Conservation (phyloP, 208 protist genomes). For the Porcisia hertigi region DNA sequence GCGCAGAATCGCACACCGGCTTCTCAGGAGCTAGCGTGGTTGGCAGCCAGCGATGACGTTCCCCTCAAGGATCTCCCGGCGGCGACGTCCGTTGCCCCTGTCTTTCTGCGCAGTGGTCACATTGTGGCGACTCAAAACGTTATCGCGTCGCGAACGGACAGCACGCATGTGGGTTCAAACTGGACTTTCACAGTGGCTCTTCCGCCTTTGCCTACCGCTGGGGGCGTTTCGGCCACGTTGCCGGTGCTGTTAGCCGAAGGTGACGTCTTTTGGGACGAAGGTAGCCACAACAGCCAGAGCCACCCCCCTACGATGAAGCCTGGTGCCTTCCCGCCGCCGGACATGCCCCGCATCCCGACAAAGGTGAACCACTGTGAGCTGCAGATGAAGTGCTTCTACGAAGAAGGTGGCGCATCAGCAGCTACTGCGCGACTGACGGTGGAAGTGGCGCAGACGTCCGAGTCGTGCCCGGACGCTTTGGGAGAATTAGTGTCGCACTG, state of each 20-base stretch:
- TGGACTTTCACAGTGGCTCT: constrained; percentile 33
- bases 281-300: constrained; percentile 41
- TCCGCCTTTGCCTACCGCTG: constrained; percentile 7
- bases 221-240: not conserved
- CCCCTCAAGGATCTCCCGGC: not conserved
- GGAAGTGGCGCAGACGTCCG: constrained; percentile 27
- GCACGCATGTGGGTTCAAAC: constrained; percentile 35
- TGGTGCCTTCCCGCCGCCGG: not conserved
- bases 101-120: constrained; percentile 16
- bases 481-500: constrained; percentile 31
- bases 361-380: constrained; percentile 26
- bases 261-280: constrained; percentile 56
- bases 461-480: constrained; percentile 25
- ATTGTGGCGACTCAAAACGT: constrained; percentile 35
- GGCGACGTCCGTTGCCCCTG: constrained; percentile 12
- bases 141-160: constrained; percentile 1
- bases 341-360: constrained; percentile 12
- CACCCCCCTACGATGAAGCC: constrained; percentile 11
- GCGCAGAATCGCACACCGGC: not conserved
- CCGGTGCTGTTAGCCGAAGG: constrained; percentile 39
- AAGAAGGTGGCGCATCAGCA: not conserved
- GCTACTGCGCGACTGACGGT: constrained; percentile 13
- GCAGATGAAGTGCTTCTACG: constrained; percentile 26
- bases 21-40: constrained; percentile 10
- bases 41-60: not conserved